Evolutionary conservation across 129 eudicot genomes (phyloP).

Genomic region (Escallonia herrerae): DNA sequence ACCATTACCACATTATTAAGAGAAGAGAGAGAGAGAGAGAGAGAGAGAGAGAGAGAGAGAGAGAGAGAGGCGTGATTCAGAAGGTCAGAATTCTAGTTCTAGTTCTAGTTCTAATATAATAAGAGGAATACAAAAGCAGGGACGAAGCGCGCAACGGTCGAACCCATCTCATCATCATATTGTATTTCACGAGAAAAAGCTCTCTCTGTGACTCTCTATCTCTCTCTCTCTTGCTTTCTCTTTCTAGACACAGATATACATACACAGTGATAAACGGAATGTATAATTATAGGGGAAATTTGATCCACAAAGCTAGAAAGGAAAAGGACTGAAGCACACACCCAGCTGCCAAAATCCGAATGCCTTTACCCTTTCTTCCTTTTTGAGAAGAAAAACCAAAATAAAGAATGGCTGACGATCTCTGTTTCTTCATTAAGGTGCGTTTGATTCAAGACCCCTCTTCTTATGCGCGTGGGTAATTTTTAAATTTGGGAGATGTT

Average conservation of each 20-base stretch:
- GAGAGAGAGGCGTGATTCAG: conserved; percentile 13
- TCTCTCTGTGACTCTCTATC: conserved; percentile 3
- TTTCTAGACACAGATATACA: conserved; percentile 15
- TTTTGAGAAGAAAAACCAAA: conserved; percentile 10
- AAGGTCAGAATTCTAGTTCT: background rate
- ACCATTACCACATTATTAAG: background rate
- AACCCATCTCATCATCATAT: background rate
- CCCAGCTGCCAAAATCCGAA: conserved; percentile 3
- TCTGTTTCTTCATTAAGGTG: conserved; percentile 49
- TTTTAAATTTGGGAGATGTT: background rate
- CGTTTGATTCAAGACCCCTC: background rate
- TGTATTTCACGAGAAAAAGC: conserved; percentile 27
- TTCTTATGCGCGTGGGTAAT: background rate
- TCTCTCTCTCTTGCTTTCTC: background rate
- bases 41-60: conserved; percentile 9
- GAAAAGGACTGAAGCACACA: conserved; percentile 31
- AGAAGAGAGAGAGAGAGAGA: conserved; percentile 10
- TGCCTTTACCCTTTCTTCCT: conserved; percentile 16
- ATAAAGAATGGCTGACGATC: conserved; percentile 45
- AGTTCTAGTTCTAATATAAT: too few species aligned
- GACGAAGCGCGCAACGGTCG: too few species aligned
- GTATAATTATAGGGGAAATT: conserved; percentile 13
- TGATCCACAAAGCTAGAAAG: conserved; percentile 25
- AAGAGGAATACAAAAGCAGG: too few species aligned
- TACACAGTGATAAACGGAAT: background rate